Evolutionary conservation across 805 yeast genomes (phyloP), one percentile per base, ranked within the genome.

Genomic region (Diddensiella santjacobensis): DNA sequence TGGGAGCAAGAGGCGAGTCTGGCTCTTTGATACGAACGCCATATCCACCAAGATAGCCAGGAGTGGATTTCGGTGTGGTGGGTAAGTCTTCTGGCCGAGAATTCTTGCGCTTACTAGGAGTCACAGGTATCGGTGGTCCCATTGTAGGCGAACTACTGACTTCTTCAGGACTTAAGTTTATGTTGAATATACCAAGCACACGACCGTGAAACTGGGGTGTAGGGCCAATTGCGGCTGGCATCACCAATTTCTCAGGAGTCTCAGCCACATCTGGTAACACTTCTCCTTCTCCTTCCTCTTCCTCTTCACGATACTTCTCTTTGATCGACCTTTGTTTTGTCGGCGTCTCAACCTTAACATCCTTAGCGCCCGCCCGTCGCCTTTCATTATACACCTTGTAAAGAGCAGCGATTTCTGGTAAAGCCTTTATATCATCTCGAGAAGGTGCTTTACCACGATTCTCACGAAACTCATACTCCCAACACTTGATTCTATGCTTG

Each of bases 121-220:
- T 40, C 13, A 20, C 8, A 5, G 40, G 17, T 17, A 15, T 8
- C 10, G 38, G 38, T 10, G 38, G 20, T 8, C 29, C 10, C n/a
- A 20, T 41, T 19, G 30, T n/a, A 4, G 37, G 33, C 6, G 43
- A 44, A 17, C 22, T 30, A 8, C 4, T 18, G 15, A 18, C 24
- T 8, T 20, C 24, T 8, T 33, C 53, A 17, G 31, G 30, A 10
- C 19, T 22, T 4, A 13, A 4, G 30, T 24, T 18, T 22, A 80
- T 69, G 52, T 87, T 95, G 59, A 87, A 83, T 3, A 87, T 71
- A 15, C 93, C 81, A 29, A 85, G 62, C 0, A 86, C 85, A 46
- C 83, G 76, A 0, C 96, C 96, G 52, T 82, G 74, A 6, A 87
- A 74, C 57, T 87, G 96, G 0, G 96, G 96, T 0, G 96, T 87